Percentiles rank a stretch among this genome's conserved stretches.
Evolutionary conservation across 768 basidiomycete species (phyloP).

Genomic region (Auricularia sp.): DNA sequence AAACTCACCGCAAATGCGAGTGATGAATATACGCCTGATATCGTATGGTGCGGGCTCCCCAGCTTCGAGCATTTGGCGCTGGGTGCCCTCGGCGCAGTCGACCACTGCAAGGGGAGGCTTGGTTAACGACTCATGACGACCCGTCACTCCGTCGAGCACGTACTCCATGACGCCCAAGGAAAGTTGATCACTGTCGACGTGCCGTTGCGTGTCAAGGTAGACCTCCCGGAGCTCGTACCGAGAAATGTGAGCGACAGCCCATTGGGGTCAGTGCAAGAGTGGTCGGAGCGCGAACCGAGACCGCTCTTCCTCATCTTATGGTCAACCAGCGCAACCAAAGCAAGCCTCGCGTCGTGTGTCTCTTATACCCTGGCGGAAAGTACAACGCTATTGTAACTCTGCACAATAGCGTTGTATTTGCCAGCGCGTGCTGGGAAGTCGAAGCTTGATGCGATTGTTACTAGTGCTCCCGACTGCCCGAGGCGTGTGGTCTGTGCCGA

Average conservation of each 20-base stretch:
- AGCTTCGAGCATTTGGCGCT: conserved; percentile 61
- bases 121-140: neutral
- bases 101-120: conserved; percentile 41
- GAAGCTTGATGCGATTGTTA: too few species aligned
- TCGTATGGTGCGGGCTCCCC: conserved; percentile 24
- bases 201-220: conserved; percentile 55
- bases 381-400: too few species aligned
- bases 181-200: conserved; percentile 44
- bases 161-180: conserved; percentile 43
- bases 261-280: too few species aligned
- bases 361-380: too few species aligned
- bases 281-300: too few species aligned
- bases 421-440: too few species aligned
- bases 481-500: too few species aligned
- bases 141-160: conserved; percentile 5
- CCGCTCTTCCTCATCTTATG: too few species aligned
- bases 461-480: too few species aligned
- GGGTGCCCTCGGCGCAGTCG: conserved; percentile 76
- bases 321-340: too few species aligned
- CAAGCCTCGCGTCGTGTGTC: too few species aligned
- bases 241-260: conserved; percentile 53
- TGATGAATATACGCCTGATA: conserved; percentile 66
- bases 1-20: conserved; percentile 68
- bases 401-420: too few species aligned
- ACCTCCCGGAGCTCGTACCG: conserved; percentile 70